Evolutionary conservation across 2,329 filamentous ascomycete species (phyloP), one percentile per base, ranked within the genome.

Genomic region (Ophiostoma sp.): DNA sequence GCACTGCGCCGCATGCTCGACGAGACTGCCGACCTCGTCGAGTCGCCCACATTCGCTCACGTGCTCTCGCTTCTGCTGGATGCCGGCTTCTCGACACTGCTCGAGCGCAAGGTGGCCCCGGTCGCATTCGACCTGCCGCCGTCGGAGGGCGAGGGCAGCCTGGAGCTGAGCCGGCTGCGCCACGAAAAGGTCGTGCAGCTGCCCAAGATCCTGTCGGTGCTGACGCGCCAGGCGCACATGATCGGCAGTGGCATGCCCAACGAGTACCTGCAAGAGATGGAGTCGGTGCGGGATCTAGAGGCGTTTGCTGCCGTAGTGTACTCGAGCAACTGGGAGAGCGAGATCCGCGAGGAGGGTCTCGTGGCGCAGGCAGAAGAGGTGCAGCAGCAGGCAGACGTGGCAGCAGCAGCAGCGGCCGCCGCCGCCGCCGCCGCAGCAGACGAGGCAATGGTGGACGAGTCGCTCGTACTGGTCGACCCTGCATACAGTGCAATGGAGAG

Each of bases 11-110:
- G 91, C 69, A 85, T 99, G 27, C 85, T 99, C 1, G 94, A 99
- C 76, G 95, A 99, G 81, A 98, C 95, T 1, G 91, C 94, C 52
- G 95, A 99, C 76, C 85, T 99, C 38, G 89, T 98, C 75, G 95
- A 99, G 76, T 97, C 95, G 1, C 95, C 95, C 0, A 86, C 91
- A 47, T 98, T 98, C 78, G 86, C 89, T 0, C 89, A 93, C 74
- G 93, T 99, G 47, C 84, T 97, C 62, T 92, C 90, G 2, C 87
- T 91, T 69, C 85, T 97, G 68, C 89, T 98, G 70, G 93, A 98
- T 77, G 85, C 92, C 63, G 90, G 89, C 67, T 99, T 97, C 79
- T 90, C 90, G 2, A 86, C 89, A 38, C 84, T 99, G 16, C 85
- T 97, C 40, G 91, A 97, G 75, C 84, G 86, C 74, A 95, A 95